Evolutionary conservation across 2,329 filamentous ascomycete genomes (phyloP).

Genomic region (Colletotrichum sp.): DNA sequence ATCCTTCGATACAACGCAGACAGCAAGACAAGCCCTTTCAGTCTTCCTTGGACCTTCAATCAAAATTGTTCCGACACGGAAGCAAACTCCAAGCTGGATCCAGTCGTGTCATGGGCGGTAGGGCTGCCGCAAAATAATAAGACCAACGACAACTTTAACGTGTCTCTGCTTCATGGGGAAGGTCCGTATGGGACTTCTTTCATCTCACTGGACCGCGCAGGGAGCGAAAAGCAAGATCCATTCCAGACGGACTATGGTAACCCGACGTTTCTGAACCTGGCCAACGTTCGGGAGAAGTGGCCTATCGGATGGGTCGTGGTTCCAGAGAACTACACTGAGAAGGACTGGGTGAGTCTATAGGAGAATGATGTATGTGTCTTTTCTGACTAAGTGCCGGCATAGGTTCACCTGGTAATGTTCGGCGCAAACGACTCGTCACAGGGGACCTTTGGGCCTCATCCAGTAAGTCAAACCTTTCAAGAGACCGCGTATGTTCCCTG

Average conservation of each 20-base stretch:
- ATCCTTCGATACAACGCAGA: constrained; percentile 29
- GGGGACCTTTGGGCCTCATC: neutral
- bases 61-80: constrained; percentile 31
- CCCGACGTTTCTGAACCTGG: constrained; percentile 37
- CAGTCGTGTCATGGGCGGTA: constrained; percentile 27
- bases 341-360: constrained; percentile 15
- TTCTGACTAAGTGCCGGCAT: neutral
- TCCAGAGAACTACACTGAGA: constrained; percentile 21
- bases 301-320: constrained; percentile 20
- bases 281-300: constrained; percentile 11
- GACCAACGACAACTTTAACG: neutral
- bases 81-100: constrained; percentile 27
- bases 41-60: constrained; percentile 20
- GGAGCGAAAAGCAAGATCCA: neutral
- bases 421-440: neutral
- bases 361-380: neutral
- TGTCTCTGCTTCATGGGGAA: neutral
- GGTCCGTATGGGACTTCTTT: constrained; percentile 28
- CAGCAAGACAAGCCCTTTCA: constrained; percentile 19
- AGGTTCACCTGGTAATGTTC: neutral
- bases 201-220: constrained; percentile 6
- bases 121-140: constrained; percentile 1
- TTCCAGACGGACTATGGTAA: constrained; percentile 45
- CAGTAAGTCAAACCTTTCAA: neutral
- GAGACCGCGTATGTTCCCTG: too few relatives aligned